These are phyloP conservation scores for Ganoderma lucidum DNA, from an alignment of 1,284 basidiomycete genomes.

Conservation along the genomic window DNA sequence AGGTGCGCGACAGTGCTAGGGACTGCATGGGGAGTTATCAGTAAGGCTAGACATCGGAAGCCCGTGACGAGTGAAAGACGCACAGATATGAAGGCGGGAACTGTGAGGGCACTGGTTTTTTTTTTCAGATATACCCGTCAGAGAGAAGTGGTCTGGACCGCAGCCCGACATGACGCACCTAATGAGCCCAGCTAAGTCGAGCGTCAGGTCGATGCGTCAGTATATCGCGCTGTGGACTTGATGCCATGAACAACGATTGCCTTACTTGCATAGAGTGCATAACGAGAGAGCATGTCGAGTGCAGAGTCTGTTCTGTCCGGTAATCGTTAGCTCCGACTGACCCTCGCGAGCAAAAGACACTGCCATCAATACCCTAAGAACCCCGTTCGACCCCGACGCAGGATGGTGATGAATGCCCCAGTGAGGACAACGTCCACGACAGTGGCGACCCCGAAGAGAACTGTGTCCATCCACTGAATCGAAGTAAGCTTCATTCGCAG, in stretches of 20 bases:
- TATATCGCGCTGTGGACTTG: neutral
- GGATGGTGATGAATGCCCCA: neutral
- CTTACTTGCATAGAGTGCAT: slow-evolving; percentile 9
- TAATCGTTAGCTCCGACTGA: neutral
- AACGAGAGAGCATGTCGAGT: neutral
- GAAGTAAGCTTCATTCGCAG: neutral
- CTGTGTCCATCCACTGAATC: slow-evolving; percentile 6
- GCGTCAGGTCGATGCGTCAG: neutral
- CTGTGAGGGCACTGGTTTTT: slow-evolving; percentile 8
- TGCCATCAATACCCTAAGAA: neutral
- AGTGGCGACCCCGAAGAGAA: neutral
- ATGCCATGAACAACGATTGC: neutral
- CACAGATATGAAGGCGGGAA: slow-evolving; percentile 1
- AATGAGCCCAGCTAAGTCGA: neutral
- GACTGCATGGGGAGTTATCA: neutral
- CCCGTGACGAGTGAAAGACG: neutral
- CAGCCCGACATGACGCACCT: neutral
- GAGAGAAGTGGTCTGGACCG: no score
- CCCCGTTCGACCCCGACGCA: neutral
- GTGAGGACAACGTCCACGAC: slow-evolving; percentile 6
- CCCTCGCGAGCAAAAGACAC: neutral
- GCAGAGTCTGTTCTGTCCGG: neutral
- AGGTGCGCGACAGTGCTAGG: neutral
- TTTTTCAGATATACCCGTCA: no score
- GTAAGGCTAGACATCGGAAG: neutral